Conservation (phyloP, 2,329 filamentous ascomycete species). For the Shiraia sp. region DNA sequence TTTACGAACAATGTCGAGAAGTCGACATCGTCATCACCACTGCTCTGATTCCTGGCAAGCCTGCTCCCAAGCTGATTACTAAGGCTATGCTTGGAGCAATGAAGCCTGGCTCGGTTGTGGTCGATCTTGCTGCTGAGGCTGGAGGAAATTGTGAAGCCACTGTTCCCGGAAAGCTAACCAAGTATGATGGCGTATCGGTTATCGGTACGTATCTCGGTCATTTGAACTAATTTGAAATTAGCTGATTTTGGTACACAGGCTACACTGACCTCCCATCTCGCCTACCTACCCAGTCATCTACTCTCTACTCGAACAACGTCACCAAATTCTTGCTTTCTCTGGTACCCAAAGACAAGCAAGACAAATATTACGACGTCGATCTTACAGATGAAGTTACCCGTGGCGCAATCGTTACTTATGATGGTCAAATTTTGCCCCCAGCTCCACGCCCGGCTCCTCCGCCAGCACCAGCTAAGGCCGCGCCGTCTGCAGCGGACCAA, state of each 20-base stretch:
- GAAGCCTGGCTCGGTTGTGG: conserved; percentile 87
- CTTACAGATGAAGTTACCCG: conserved; percentile 83
- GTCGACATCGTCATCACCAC: conserved; percentile 94
- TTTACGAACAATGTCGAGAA: conserved; percentile 82
- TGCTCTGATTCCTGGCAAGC: conserved; percentile 83
- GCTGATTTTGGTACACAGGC: conserved; percentile 45
- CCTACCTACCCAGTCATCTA: conserved; percentile 85
- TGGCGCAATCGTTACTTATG: conserved; percentile 78
- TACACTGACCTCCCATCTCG: conserved; percentile 89
- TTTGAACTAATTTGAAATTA: conserved; percentile 39
- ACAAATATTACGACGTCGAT: conserved; percentile 80
- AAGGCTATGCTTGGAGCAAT: conserved; percentile 80
- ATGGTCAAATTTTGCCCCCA: conserved; percentile 75
- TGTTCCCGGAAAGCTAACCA: conserved; percentile 69
- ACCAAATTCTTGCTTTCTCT: conserved; percentile 86
- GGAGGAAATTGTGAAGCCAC: conserved; percentile 89
- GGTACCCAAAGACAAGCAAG: conserved; percentile 73
- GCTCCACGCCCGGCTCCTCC: conserved; percentile 70
- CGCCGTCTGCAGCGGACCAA: conserved; percentile 38
- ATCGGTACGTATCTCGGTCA: conserved; percentile 63
- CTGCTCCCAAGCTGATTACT: conserved; percentile 82
- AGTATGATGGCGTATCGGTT: conserved; percentile 78
- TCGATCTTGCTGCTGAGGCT: conserved; percentile 85
- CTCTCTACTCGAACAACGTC: conserved; percentile 91
- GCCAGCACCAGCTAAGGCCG: conserved; percentile 55